Evolutionary conservation across 2,329 filamentous ascomycete genomes (phyloP).

Genomic region (Fusarium continuum): DNA sequence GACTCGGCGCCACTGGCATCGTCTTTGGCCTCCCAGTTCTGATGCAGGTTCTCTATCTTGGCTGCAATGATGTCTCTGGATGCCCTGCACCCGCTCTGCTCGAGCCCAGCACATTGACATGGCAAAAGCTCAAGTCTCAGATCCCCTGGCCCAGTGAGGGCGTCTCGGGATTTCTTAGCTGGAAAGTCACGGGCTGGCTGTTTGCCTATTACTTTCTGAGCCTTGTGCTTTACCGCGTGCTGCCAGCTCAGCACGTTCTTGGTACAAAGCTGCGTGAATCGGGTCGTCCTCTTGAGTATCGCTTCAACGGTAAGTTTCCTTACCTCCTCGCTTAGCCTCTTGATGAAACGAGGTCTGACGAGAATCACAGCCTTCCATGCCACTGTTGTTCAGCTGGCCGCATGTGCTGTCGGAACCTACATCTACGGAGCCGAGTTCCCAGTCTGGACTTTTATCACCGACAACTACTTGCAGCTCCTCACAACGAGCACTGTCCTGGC

Average conservation of each 20-base stretch:
- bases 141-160: slow-evolving; percentile 79
- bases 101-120: slow-evolving; percentile 71
- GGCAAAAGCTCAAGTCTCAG: slow-evolving; percentile 75
- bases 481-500: slow-evolving; percentile 82
- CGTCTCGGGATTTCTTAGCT: slow-evolving; percentile 71
- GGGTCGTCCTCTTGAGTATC: slow-evolving; percentile 78
- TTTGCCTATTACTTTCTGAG: slow-evolving; percentile 80
- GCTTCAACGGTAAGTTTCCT: slow-evolving; percentile 69
- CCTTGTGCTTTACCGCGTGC: slow-evolving; percentile 73
- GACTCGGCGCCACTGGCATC: slow-evolving; percentile 76
- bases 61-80: slow-evolving; percentile 88
- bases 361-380: slow-evolving; percentile 71
- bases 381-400: slow-evolving; percentile 72
- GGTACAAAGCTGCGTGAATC: slow-evolving; percentile 71
- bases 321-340: accelerated
- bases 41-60: slow-evolving; percentile 77
- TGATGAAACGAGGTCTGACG: background rate
- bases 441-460: slow-evolving; percentile 88
- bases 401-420: slow-evolving; percentile 75
- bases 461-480: slow-evolving; percentile 86
- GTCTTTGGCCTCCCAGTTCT: slow-evolving; percentile 80
- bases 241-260: slow-evolving; percentile 75
- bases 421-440: slow-evolving; percentile 79
- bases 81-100: slow-evolving; percentile 84
- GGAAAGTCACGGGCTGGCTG: slow-evolving; percentile 71